These are phyloP conservation scores for Leptodermis oblonga DNA, from an alignment of 257 asterid genomes.

Conservation along the genomic window DNA sequence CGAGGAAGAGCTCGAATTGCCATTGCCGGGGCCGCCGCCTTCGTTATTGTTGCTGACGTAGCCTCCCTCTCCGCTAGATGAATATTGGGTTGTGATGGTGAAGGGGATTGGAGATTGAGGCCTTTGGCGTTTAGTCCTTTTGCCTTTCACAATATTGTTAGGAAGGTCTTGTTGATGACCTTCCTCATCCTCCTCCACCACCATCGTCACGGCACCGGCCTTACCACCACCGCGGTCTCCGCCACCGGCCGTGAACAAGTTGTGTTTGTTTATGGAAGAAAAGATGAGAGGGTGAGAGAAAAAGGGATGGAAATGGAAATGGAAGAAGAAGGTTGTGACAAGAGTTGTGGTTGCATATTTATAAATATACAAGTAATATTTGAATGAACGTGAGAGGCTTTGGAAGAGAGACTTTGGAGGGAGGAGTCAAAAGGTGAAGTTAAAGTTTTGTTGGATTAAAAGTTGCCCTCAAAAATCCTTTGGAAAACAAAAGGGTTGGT, in stretches of 20 bases:
- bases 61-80: constrained; percentile 14
- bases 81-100: constrained; percentile 27
- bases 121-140: constrained; percentile 35
- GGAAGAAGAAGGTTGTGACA: constrained; percentile 29
- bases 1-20: constrained; percentile 16
- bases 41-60: neutral
- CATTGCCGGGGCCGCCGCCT: neutral
- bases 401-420: constrained; percentile 12
- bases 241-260: constrained; percentile 9
- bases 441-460: neutral
- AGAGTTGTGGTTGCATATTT: constrained; percentile 32
- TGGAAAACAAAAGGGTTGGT: neutral
- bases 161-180: constrained; percentile 32
- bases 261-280: neutral
- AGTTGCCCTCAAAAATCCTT: constrained; percentile 3
- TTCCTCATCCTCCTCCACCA: constrained; percentile 44
- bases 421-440: constrained; percentile 16
- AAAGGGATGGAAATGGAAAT: constrained; percentile 8
- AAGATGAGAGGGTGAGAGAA: neutral
- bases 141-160: constrained; percentile 33
- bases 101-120: constrained; percentile 35
- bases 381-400: constrained; percentile 38
- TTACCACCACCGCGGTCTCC: constrained; percentile 12
- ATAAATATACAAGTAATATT: constrained; percentile 3
- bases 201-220: neutral